phyloP scores from a whole-genome alignment of 805 yeast genomes.

The Blastobotrys robertii region DNA sequence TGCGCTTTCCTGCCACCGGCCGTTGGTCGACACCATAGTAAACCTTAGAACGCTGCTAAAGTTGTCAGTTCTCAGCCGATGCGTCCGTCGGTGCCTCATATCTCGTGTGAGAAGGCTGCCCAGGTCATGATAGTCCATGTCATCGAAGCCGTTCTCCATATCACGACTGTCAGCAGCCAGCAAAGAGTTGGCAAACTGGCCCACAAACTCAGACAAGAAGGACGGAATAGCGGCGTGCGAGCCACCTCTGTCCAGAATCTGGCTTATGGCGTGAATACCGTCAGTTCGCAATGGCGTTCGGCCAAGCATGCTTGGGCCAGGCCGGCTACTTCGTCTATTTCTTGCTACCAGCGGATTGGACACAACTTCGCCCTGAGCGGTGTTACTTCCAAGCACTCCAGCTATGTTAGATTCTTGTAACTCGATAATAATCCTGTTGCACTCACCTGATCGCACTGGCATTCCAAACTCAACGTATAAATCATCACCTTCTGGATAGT shows the following conservation, averaged over 20 bases:
- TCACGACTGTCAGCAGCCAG: conserved; percentile 11
- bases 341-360: conserved; percentile 10
- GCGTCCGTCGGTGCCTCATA: no score
- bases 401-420: no score
- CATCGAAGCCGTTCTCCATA: conserved; percentile 3
- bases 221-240: not conserved
- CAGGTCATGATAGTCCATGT: not conserved
- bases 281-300: conserved; percentile 1
- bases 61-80: no score
- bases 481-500: conserved; percentile 13
- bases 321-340: conserved; percentile 1
- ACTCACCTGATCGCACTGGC: no score
- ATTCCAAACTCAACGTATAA: no score
- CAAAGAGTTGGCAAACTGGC: conserved; percentile 8
- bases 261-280: conserved; percentile 2
- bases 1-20: conserved; percentile 59
- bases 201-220: conserved; percentile 9
- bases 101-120: not conserved
- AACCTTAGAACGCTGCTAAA: conserved; percentile 12
- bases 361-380: conserved; percentile 7
- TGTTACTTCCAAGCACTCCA: not conserved
- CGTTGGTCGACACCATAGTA: conserved; percentile 38
- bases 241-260: conserved; percentile 4
- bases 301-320: not conserved
- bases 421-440: no score